Evolutionary conservation across 2,329 filamentous ascomycete species (phyloP), one percentile per base, ranked within the genome.

Genomic region (Calonectria pseudoturangicola): DNA sequence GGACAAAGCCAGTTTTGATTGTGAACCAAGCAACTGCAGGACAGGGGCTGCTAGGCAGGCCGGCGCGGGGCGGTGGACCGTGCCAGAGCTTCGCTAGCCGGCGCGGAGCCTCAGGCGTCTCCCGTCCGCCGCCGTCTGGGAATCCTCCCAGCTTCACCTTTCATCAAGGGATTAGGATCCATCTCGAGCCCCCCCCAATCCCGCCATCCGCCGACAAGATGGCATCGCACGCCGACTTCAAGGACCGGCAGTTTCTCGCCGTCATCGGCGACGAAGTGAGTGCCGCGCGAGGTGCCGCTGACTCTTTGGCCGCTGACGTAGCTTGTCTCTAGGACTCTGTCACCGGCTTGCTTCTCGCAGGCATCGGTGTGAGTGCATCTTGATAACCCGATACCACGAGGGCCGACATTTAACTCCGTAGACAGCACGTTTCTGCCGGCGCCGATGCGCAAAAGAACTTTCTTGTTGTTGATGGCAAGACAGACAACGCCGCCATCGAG

Each of bases 371-470:
- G 83, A 82, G 88, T 84, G 28, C 56, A 60, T 70, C 62, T 66
- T 68, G 30, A n/a, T 56, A 47, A 71, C 63, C 25, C n/a, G 33
- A 28, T 45, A 39, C 48, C 16, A 16, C 33, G 3, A 50, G 33
- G 9, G 2, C 16, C n/a, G 15, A 27, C 33, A 2, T 50, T 66
- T 75, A 21, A 74, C 54, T 25, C 33, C 72, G 33, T 16, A 13
- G 13, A 51, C 76, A 98, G 96, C 96, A 98, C 84, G 96, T 98
- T 75, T 98, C 95, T 18, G 90, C 93, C 67, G 93, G 95, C 8
- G 95, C 96, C 54, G 95, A 98, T 83, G 91, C 94, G 47, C 94
- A 98, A 83, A 98, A 98, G 89, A 99, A 99, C 89, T 99, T 98
- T 87, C 92, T 99, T 12, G 95, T 99, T 70, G 97, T 99, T 74